phyloP scores from a whole-genome alignment of 257 asterid species.

The Forsythia suspensa region DNA sequence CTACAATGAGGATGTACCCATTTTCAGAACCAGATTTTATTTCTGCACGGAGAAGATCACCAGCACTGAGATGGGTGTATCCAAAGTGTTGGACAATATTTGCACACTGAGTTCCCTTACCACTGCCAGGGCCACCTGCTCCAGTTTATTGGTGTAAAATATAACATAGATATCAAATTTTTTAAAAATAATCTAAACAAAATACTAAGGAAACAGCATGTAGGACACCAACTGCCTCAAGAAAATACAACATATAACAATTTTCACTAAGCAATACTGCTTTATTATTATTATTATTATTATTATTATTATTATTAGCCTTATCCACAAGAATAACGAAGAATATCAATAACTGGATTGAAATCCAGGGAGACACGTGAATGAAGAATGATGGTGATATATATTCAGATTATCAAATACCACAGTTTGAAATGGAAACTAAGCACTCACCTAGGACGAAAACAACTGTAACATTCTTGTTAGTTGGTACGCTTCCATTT shows the following conservation, averaged over 20 bases:
- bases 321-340: neutral
- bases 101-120: constrained; percentile 94
- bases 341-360: neutral
- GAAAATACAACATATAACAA: neutral
- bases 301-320: neutral
- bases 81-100: constrained; percentile 77
- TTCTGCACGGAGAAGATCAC: constrained; percentile 95
- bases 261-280: neutral
- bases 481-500: constrained; percentile 38
- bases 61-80: constrained; percentile 92
- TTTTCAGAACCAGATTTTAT: constrained; percentile 48
- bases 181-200: no score
- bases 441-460: constrained; percentile 72
- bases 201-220: neutral
- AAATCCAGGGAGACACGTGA: neutral
- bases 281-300: neutral
- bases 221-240: neutral
- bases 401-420: neutral
- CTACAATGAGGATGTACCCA: constrained; percentile 25
- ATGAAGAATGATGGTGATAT: neutral
- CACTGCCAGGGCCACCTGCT: constrained; percentile 98
- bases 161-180: neutral
- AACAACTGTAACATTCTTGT: constrained; percentile 54
- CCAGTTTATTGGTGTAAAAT: constrained; percentile 23
- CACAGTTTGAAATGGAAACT: neutral